Conservation (phyloP, 2,329 filamentous ascomycete species). For the Cladophialophora bantiana region DNA sequence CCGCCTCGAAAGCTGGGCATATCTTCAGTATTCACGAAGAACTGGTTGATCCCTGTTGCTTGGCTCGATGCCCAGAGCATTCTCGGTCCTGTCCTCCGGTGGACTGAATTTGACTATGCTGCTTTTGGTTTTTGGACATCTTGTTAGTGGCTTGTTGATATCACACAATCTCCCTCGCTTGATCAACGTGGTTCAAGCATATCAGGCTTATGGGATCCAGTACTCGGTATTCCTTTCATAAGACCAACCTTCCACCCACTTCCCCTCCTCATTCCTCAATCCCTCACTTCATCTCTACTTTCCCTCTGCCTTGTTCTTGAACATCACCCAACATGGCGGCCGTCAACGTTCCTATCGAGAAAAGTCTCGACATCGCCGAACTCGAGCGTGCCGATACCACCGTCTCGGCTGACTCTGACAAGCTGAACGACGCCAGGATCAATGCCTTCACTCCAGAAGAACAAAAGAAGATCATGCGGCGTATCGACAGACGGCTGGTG, state of each 20-base stretch:
- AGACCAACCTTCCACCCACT: neutral
- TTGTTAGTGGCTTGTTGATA: conserved; percentile 9
- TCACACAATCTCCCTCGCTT: conserved; percentile 7
- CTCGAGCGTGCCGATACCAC: conserved; percentile 30
- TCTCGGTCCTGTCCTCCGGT: conserved; percentile 7
- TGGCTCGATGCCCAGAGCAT: conserved; percentile 1
- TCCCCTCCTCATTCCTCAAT: neutral
- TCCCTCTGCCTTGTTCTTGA: neutral
- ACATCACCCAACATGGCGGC: conserved; percentile 21
- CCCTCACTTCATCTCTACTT: neutral
- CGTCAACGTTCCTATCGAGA: conserved; percentile 23
- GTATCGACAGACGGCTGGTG: conserved; percentile 72
- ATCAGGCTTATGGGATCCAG: conserved; percentile 14
- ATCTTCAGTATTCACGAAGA: neutral
- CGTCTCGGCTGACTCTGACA: conserved; percentile 26
- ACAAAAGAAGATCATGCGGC: conserved; percentile 71
- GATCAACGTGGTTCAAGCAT: conserved; percentile 11
- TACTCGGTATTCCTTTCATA: neutral
- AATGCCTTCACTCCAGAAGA: conserved; percentile 57
- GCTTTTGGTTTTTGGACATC: conserved; percentile 8
- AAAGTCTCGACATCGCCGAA: conserved; percentile 25
- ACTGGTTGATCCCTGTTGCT: conserved; percentile 12
- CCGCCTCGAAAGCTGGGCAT: conserved; percentile 3
- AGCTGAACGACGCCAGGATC: conserved; percentile 31
- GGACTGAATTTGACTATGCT: conserved; percentile 4